Base-by-base conservation (phyloP, 2,329 filamentous ascomycete genomes). In the Lachnellula arida region DNA sequence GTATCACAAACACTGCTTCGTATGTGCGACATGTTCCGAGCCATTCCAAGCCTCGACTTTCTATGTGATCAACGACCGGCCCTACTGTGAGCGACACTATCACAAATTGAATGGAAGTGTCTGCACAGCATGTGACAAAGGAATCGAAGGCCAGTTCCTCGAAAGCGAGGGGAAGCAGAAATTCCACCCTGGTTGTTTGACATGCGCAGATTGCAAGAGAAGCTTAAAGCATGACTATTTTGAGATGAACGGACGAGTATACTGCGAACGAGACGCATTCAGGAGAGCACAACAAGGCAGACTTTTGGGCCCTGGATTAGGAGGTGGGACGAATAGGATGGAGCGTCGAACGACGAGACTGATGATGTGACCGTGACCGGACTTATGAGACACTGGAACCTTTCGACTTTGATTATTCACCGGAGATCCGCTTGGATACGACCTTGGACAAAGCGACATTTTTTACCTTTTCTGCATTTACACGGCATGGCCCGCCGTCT, bases 1-100 rank as follows among this genome's bases (percentile, higher is more conserved):
- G 60, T 99, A 96, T 72, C 94, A 99, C 78, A 96, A 95, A 71
- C 82, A 87, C 4, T 99, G 93, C 71, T 97, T 99, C 69, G 89
- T 93, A 11, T 99, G 94, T 78, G 82, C 84, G 4, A 91, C 88
- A 1, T 99, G 94, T 75, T 77, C 78, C 11, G 80, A 85, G 53
- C 87, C 91, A 0, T 99, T 97, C 68, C 78, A 85, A 19, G 96
- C 91, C 0, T 82, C 90, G 1, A 91, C 94, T 57, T 97, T 97
- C 66, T 99, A 99, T 70, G 92, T 99, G 11, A 82, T 91, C 57
- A 75, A 88, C 61, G 91, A 99, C 73, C 80, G 84, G 57, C 94
- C 94, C 0, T 97, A 93, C 73, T 97, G 94, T 72, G 87, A 91
- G 63, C 85, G 86, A 49, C 91, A 97, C 72, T 99, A 97, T 70